A percentile compares a stretch with the other conserved stretches of the same genome.
These are phyloP conservation scores for Vaccinium vitisidaea DNA, from an alignment of 148 eudicot species.

Conservation along the genomic window DNA sequence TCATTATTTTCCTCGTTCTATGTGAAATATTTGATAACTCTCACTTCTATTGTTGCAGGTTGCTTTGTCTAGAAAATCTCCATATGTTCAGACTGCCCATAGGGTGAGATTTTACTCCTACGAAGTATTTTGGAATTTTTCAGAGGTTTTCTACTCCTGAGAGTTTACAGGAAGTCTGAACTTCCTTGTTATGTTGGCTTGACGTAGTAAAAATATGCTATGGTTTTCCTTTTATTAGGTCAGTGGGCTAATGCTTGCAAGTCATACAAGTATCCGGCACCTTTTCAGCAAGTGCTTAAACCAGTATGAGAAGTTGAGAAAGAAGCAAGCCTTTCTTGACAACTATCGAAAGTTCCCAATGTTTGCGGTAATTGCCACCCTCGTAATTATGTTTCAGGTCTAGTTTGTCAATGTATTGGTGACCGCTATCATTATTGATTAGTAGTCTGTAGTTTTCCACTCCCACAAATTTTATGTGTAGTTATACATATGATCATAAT, in stretches of 20 bases:
- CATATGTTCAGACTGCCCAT: slow-evolving; percentile 96
- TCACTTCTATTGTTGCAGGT: slow-evolving; percentile 49
- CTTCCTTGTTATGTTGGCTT: background rate
- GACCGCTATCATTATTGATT: background rate
- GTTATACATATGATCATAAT: background rate
- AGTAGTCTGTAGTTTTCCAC: background rate
- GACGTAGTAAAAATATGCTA: background rate
- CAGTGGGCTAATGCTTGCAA: slow-evolving; percentile 97
- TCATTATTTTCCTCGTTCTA: background rate
- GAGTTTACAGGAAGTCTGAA: background rate
- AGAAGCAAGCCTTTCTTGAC: slow-evolving; percentile 98
- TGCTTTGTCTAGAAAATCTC: slow-evolving; percentile 96
- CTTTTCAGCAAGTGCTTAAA: slow-evolving; percentile 84
- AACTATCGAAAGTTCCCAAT: slow-evolving; percentile 87
- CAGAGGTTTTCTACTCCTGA: background rate
- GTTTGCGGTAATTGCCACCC: slow-evolving; percentile 73
- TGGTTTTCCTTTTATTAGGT: slow-evolving; percentile 48
- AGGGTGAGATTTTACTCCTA: slow-evolving; percentile 46
- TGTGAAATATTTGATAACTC: background rate
- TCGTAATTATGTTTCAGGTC: background rate
- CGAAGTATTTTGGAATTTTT: slow-evolving; percentile 6
- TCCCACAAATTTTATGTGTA: background rate
- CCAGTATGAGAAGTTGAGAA: slow-evolving; percentile 91
- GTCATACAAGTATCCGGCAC: slow-evolving; percentile 95
- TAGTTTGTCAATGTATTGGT: background rate